phyloP scores from a whole-genome alignment of 179 eudicot species.

The Vitellaria paradoxa region DNA sequence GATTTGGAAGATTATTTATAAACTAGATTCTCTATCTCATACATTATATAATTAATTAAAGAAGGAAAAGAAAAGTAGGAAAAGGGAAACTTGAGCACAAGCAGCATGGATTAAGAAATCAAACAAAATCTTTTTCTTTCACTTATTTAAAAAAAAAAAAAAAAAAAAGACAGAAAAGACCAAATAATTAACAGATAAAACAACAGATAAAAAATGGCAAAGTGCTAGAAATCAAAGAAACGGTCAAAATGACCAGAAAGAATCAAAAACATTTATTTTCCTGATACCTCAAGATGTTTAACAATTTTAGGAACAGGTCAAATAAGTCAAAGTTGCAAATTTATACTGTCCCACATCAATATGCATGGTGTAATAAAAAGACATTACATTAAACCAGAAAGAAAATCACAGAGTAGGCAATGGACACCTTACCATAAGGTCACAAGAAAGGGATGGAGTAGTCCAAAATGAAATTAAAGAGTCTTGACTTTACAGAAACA shows the following conservation, averaged over 20 bases:
- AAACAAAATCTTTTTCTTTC: too few species aligned
- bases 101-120: too few species aligned
- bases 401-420: not conserved
- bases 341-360: not conserved
- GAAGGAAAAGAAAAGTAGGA: too few species aligned
- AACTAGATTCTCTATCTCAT: too few species aligned
- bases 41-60: too few species aligned
- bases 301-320: not conserved
- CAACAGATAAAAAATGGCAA: not conserved
- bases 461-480: not conserved
- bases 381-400: not conserved
- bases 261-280: not conserved
- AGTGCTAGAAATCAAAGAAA: not conserved
- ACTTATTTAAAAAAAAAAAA: not conserved
- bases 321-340: conserved; percentile 1
- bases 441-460: too few species aligned
- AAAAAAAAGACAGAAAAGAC: not conserved
- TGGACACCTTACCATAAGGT: too few species aligned
- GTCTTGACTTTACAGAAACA: not conserved
- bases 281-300: not conserved
- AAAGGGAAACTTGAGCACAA: too few species aligned
- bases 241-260: not conserved
- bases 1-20: not conserved
- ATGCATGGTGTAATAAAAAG: conserved; percentile 3
- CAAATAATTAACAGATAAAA: not conserved